Base-by-base conservation (phyloP, 2,329 filamentous ascomycete genomes). In the Penicillium sclerotigenum region DNA sequence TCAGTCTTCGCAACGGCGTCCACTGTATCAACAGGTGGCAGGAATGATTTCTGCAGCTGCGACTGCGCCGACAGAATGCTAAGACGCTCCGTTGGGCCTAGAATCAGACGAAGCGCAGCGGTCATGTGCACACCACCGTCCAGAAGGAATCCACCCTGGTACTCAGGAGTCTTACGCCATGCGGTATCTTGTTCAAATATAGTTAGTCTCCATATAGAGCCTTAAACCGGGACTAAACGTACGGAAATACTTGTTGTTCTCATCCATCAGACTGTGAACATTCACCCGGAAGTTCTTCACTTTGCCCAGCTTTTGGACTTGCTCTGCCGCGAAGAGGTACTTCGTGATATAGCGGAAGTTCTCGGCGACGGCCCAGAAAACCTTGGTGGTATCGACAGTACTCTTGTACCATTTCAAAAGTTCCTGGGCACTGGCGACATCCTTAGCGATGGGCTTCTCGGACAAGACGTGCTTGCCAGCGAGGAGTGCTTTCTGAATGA, bases 141-240 rank as follows among this genome's bases (percentile, higher is more conserved):
- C 1, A 86, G 75, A 43, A 86, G 61, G 58, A 85, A 85, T 0
- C 83, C 83, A 20, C 83, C 83, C 64, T 85, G 82, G 62, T 84
- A 79, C 31, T 75, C 75, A 0, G 83, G 82, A 16, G 64, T 75
- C 66, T 83, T 83, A 37, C 83, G 79, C 83, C 83, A 85, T 18
- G 73, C 68, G 1, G 82, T 61, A 38, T 62, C 59, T 64, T 40
- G 34, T 49, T 16, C 8, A 29, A 1, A n/a, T n/a, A 22, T 18
- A 18, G 46, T 63, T n/a, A 55, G 52, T 49, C 55, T 37, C 22
- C 4, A 16, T 34, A 14, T 31, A 37, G 22, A 29, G 43, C 34
- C 18, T 28, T 9, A 20, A 40, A 36, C 10, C n/a, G 7, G 53
- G 47, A 24, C 24, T 9, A 24, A 41, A 64, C 73, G 43, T 68